Evolutionary conservation across 108 stramenopile species (phyloP), one percentile per base, ranked within the genome.

Genomic region (Licmophora abbreviata): DNA sequence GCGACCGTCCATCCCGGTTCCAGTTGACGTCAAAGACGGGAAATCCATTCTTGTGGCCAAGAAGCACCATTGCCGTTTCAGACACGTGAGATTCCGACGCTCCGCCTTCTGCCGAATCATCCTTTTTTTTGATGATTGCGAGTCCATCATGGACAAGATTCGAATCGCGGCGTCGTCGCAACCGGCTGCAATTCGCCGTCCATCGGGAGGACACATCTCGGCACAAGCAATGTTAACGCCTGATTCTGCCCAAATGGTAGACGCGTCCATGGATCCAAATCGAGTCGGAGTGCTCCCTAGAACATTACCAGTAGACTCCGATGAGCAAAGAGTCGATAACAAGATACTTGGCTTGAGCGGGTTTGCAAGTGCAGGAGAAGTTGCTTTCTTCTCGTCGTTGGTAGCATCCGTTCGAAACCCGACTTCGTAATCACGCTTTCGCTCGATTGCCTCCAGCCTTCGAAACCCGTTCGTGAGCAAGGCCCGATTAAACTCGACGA

Each of bases 1-100:
- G 61, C 29, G 69, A 68, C 1, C 86, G 73, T 38, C 85, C 84
- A 65, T 89, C 88, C 17, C 78, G 55, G 26, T 80, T 86, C 93
- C 93, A 94, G 56, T 74, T 68, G 6, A 91, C 63, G 60, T 86
- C 88, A 71, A 88, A 94, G 3, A 94, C 84, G 9, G 88, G 88
- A 48, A 87, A 86, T 25, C 85, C 85, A 63, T 85, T 88, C 61
- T 88, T 87, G 59, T 93, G 92, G 29, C 92, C 92, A 64, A 93
- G 41, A 29, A 93, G 60, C 2, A 93, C 81, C 61, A 45, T 57
- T 46, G 25, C 37, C 57, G 32, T 69, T 50, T 50, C 48, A 15
- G 18, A 25, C 15, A 50, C 48, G 15, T 32, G 3, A 29, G 22
- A 18, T 2, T 37, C 15, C 68, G 56, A 56, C 15, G 40, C 48